Evolutionary conservation across 257 asterid species (phyloP), one percentile per base, ranked within the genome.

Genomic region (Anisodus tanguticus): DNA sequence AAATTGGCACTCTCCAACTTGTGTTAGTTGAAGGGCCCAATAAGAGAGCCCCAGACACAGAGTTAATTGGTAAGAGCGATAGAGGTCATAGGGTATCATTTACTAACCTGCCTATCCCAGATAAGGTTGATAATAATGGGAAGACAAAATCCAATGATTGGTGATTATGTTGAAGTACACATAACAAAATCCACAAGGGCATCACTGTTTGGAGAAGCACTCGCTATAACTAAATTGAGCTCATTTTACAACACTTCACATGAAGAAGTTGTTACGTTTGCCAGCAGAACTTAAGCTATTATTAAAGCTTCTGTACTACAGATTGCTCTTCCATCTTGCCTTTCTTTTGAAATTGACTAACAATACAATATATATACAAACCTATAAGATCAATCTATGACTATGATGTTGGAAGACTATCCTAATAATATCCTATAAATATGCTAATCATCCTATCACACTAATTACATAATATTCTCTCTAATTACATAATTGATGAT

Each of bases 21-120:
- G 98, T 94, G 57, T 84, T 96, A 85, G 98, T 96, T 45, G 99
- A 96, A 90, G 99, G 99, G 41, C 97, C 98, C 85, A 96, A 94
- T 87, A 96, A 88, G 91, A 90, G 98, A 90, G 98, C 98, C 43
- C 95, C 98, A 0, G 93, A 92, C 31, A 92, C 94, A 8, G 97
- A 96, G 92, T 94, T 96, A 49, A 93, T 93, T 45, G 99, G 99
- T 67, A 96, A 93, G 90, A 96, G 97, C 15, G 98, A 96, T 57
- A 88, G 98, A 88, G 97, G 98, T 85, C 99, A 96, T 88, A 91
- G 98, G 87, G 98, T 96, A 64, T 89, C 90, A 31, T 94, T 95
- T 82, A 51, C 86, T 57, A 90, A 85, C 82, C 82, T 90, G 83
- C 91, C 92, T 16, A 79, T 95, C 84, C 92, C 91, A 4, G 95